Percentiles rank a stretch among this genome's conserved stretches.
Evolutionary conservation across 1,139 yeast genomes (phyloP).

Genomic region (Diutina catenulata): DNA sequence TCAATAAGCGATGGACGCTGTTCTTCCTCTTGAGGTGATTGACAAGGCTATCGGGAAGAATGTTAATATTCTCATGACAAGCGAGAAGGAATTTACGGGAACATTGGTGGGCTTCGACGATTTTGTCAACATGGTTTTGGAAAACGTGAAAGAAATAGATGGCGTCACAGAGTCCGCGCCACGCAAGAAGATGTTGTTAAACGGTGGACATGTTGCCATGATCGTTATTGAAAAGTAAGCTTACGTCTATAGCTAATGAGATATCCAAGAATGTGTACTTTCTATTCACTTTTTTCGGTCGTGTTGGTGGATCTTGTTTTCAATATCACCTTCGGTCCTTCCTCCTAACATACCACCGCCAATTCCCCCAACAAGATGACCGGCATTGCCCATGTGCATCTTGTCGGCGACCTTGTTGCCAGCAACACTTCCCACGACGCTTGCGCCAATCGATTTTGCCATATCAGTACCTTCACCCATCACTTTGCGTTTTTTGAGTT

Average conservation of each 20-base stretch:
- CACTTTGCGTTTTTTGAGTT: no score
- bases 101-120: constrained; percentile 89
- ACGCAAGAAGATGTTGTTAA: constrained; percentile 59
- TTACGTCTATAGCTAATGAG: not conserved
- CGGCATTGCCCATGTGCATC: not conserved
- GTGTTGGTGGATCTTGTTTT: not conserved
- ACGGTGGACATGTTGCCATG: constrained; percentile 88
- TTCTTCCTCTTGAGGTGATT: constrained; percentile 73
- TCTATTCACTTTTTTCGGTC: not conserved
- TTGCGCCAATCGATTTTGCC: constrained; percentile 1
- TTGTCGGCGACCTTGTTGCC: constrained; percentile 3
- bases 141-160: constrained; percentile 64
- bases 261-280: not conserved
- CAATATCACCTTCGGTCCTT: not conserved
- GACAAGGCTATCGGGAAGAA: constrained; percentile 79
- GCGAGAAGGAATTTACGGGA: constrained; percentile 71
- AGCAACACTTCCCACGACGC: not conserved
- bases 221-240: not conserved
- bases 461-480: not conserved
- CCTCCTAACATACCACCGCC: constrained; percentile 2
- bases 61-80: constrained; percentile 68
- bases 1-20: constrained; percentile 41
- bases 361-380: constrained; percentile 1
- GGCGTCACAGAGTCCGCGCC: constrained; percentile 15
- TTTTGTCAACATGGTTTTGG: constrained; percentile 83